Percentiles rank a stretch among this genome's conserved stretches.
phyloP scores from a whole-genome alignment of 1,139 yeast species.

The Kluyveromyces sp. region DNA sequence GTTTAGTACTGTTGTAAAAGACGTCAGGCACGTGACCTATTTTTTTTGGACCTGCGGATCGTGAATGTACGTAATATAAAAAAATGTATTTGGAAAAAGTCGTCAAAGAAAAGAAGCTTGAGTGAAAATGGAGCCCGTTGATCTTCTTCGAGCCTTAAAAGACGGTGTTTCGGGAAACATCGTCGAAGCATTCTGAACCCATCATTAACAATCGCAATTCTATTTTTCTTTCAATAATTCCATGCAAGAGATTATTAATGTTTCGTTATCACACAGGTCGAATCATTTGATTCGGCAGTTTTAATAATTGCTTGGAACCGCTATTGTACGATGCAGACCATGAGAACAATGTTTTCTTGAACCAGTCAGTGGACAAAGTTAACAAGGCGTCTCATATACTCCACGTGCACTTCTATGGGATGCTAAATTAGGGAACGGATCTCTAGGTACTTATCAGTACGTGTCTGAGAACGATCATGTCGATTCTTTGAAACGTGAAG shows the following conservation, averaged over 20 bases:
- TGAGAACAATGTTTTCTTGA: constrained; percentile 43
- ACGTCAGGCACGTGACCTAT: too few relatives aligned
- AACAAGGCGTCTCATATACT: constrained; percentile 48
- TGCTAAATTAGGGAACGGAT: constrained; percentile 56
- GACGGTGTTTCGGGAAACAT: too few relatives aligned
- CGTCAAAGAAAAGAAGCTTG: too few relatives aligned
- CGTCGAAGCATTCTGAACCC: too few relatives aligned
- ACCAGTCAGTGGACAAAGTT: constrained; percentile 34
- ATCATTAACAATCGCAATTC: too few relatives aligned
- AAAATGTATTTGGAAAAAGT: too few relatives aligned
- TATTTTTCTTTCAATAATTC: too few relatives aligned
- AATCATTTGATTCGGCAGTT: constrained; percentile 73
- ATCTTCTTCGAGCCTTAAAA: too few relatives aligned
- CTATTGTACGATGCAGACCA: constrained; percentile 35
- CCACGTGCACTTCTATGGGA: constrained; percentile 83
- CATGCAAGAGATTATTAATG: constrained; percentile 62
- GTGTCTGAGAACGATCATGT: constrained; percentile 26
- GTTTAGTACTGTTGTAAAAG: too few relatives aligned
- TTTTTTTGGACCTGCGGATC: too few relatives aligned
- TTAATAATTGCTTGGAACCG: constrained; percentile 70
- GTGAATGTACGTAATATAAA: too few relatives aligned
- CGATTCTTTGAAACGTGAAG: constrained; percentile 12
- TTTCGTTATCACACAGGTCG: constrained; percentile 65
- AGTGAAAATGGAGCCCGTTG: too few relatives aligned
- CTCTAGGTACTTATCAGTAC: constrained; percentile 48